A percentile compares a stretch with the other conserved stretches of the same genome.
phyloP scores from a whole-genome alignment of 345 rosid genomes.

The Bruguiera parviflora region DNA sequence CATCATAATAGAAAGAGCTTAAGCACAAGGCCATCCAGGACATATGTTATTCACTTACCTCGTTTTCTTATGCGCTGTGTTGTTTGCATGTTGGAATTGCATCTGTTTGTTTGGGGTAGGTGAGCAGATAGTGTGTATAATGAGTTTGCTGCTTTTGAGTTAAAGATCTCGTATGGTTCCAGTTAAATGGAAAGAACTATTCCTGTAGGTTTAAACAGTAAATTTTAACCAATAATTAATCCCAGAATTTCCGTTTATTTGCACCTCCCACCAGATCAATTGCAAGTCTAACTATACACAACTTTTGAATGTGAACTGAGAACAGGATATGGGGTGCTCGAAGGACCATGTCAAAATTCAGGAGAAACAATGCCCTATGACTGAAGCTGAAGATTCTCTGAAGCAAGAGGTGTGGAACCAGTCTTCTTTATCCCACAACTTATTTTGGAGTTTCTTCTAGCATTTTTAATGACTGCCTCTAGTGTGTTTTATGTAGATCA shows the following conservation, averaged over 20 bases:
- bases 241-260: neutral
- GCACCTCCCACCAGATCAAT: neutral
- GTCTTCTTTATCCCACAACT: conserved; percentile 6
- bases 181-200: no score
- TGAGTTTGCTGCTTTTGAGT: no score
- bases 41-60: no score
- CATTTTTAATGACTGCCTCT: neutral
- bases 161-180: no score
- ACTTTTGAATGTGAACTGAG: conserved; percentile 17
- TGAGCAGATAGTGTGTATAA: no score
- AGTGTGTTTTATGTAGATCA: conserved; percentile 46
- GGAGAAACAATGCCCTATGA: conserved; percentile 41
- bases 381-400: conserved; percentile 53
- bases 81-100: no score
- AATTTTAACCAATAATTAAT: neutral
- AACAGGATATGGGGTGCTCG: conserved; percentile 58
- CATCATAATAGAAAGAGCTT: no score
- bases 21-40: no score
- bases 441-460: neutral
- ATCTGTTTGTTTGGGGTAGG: no score
- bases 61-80: no score
- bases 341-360: conserved; percentile 38
- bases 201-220: neutral
- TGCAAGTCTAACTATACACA: neutral
- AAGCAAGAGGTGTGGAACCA: conserved; percentile 71